phyloP scores from a whole-genome alignment of 75 land plant genomes.

The Adiantum capillusveneris region DNA sequence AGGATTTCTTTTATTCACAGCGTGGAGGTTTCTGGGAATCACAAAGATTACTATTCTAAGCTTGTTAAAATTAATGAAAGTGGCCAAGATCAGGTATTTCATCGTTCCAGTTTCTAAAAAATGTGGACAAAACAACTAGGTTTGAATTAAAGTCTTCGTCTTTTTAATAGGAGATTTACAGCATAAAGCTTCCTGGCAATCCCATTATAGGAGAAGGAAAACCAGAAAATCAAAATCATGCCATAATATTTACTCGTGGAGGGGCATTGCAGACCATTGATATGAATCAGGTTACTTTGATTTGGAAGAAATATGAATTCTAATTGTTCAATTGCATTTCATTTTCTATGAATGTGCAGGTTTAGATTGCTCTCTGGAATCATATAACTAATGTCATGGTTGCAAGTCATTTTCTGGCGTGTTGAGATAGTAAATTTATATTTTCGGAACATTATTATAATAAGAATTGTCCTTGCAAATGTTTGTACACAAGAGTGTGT shows the following conservation, averaged over 20 bases:
- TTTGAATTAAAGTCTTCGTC: neutral
- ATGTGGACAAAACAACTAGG: neutral
- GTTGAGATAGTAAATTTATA: too few relatives aligned
- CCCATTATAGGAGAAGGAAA: conserved; percentile 84
- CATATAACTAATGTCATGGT: too few relatives aligned
- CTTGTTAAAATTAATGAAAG: conserved; percentile 86
- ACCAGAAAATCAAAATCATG: conserved; percentile 67
- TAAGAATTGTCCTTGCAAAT: too few relatives aligned
- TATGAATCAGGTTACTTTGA: conserved; percentile 16
- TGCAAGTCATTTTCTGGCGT: too few relatives aligned
- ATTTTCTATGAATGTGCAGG: too few relatives aligned
- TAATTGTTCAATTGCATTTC: too few relatives aligned
- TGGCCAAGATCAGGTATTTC: conserved; percentile 68
- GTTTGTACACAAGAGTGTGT: too few relatives aligned
- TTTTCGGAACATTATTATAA: too few relatives aligned
- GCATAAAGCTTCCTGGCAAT: conserved; percentile 75
- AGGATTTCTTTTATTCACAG: conserved; percentile 88
- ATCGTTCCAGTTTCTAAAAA: neutral
- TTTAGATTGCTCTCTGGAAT: neutral
- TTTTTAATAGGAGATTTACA: conserved; percentile 61
- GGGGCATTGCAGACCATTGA: conserved; percentile 16
- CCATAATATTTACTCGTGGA: conserved; percentile 16
- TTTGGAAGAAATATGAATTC: too few relatives aligned
- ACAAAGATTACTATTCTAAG: conserved; percentile 62
- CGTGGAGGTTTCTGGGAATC: conserved; percentile 65